Base-by-base conservation (phyloP, 345 rosid species). In the Populus tremula region DNA sequence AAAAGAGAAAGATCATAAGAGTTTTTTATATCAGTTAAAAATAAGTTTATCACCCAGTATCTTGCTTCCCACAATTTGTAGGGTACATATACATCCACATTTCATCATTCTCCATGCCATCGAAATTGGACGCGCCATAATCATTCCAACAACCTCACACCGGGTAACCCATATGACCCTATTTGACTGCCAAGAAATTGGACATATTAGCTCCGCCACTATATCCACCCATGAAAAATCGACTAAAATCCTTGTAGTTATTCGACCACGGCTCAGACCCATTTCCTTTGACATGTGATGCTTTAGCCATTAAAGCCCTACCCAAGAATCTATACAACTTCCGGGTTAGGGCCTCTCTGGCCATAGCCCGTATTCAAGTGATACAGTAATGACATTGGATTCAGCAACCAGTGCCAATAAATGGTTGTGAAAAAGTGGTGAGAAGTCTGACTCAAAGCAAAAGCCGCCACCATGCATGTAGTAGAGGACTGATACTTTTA, bases 201-300 rank as follows among this genome's bases (percentile, higher is more conserved):
- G 71, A 68, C 50, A 68, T 36, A 21, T 68, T 68, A 6, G 71
- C 71, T 5, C 50, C 71, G 4, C 71, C 47, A 8, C 71, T 67
- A 21, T 67, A 50, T 25, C 47, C 50, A 8, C 50, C 71, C 71
- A 67, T 67, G 7, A 67, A 67, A 38, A 67, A 67, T 4, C 50
- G 20, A 17, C 23, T 38, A 4, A 67, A 67, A 39, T 67, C 70
- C 27, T 13, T 49, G 2, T 20, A 17, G 25, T 67, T 11, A 12
- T 67, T 38, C 71, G 38, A 38, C 71, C 50, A 67, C 0, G 31
- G 49, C 25, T 38, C 49, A 23, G 27, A 49, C 5, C 31, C 50
- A 5, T 38, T 68, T 35, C 50, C 47, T 0, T 68, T 11, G 27
- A 13, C 71, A 36, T 68, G 71, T 21, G 47, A 35, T n/a, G 47